These are phyloP conservation scores for Gaultheria prostrata DNA, from an alignment of 148 eudicot species.

Conservation along the genomic window DNA sequence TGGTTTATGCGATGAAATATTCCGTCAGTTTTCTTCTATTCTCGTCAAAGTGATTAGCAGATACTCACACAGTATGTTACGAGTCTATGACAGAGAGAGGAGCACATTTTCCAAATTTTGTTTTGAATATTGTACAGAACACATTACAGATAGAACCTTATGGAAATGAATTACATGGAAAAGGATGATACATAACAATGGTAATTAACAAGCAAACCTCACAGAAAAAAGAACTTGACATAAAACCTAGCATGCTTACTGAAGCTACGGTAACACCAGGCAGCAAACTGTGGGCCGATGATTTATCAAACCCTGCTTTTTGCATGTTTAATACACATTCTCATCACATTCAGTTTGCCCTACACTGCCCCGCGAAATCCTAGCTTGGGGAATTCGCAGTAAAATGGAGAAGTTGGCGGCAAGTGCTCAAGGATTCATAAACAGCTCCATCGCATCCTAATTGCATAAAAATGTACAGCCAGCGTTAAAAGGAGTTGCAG, in stretches of 20 bases:
- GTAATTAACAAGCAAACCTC: neutral
- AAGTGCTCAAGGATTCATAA: neutral
- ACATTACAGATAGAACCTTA: neutral
- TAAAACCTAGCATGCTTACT: neutral
- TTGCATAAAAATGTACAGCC: neutral
- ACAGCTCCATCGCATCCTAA: neutral
- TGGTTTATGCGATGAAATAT: neutral
- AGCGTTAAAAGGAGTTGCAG: neutral
- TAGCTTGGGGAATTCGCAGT: neutral
- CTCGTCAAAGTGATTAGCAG: neutral
- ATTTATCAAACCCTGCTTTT: neutral
- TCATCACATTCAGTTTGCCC: constrained; percentile 6
- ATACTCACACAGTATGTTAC: neutral
- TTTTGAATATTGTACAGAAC: neutral
- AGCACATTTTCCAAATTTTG: neutral
- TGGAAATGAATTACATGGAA: neutral
- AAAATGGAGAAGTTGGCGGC: neutral
- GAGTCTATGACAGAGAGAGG: neutral
- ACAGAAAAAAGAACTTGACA: neutral
- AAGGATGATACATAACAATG: neutral
- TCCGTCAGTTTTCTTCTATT: neutral
- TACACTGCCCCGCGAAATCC: neutral
- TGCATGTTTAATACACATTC: neutral
- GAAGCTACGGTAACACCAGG: neutral
- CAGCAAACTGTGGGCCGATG: neutral